Evolutionary conservation across 2,329 filamentous ascomycete species (phyloP), one percentile per base, ranked within the genome.

Genomic region (Aureobasidium sp.): DNA sequence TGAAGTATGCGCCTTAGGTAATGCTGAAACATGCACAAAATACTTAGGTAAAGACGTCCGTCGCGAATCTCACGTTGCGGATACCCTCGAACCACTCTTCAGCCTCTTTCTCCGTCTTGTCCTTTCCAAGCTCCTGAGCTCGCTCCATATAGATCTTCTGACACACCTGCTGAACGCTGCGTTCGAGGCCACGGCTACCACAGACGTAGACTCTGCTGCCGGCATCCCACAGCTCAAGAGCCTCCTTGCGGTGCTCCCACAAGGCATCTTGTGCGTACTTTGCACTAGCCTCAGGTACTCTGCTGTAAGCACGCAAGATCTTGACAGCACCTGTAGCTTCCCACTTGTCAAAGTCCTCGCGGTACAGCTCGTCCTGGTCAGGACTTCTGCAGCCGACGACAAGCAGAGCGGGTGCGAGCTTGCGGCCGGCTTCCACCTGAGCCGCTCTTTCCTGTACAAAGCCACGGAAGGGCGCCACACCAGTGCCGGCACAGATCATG

Each of bases 401-500:
- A 1, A 89, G 76, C n/a, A 89, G 64, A 0, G 85, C 84, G 17
- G 59, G 59, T 5, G 58, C 64, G n/a, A 89, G 74, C 15, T 68
- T 66, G 14, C 81, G 76, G 1, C 84, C 84, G 0, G 76, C 76
- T 4, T 71, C 72, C 12, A 77, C 69, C 62, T 79, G 74, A 11
- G 71, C 72, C 27, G 72, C 72, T 62, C 94, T 93, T 79, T 99
- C 94, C 78, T 99, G 94, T 52, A 97, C 89, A 72, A 99, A 99
- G 63, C 94, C 94, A 66, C 94, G 91, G 90, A 99, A 99, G 17
- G 94, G 94, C 1, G 94, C 94, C n/a, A 99, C 86, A 72, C 94
- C 94, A 0, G 94, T 99, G 66, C 94, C 94, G n/a, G 97, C 88
- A 74, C 94, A 94, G 12, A 94, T 94, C 93, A 99, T 97, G 81